Evolutionary conservation across 371 early-diverging fungal genomes (phyloP).

Genomic region (Mortierella sp.): DNA sequence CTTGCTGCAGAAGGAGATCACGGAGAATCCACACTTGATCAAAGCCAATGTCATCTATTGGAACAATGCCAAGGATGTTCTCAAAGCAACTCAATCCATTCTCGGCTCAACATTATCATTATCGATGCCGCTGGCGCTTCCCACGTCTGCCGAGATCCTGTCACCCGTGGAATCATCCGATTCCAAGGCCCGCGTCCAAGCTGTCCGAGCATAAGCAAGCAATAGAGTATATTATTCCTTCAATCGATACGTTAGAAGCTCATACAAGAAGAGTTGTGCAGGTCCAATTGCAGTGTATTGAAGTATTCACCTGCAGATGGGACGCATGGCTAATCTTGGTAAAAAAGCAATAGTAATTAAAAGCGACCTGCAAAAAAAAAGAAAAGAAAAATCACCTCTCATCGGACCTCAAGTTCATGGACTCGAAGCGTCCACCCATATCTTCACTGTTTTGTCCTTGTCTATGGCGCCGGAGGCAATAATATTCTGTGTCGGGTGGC

Average conservation of each 20-base stretch:
- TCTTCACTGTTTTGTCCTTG: slow-evolving; percentile 88
- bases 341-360: too few relatives aligned
- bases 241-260: too few relatives aligned
- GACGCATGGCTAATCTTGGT: too few relatives aligned
- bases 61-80: slow-evolving; percentile 21
- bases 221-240: neutral
- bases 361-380: too few relatives aligned
- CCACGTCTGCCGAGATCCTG: slow-evolving; percentile 9
- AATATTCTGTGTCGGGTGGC: slow-evolving; percentile 94
- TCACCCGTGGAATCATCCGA: slow-evolving; percentile 25
- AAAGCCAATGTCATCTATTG: slow-evolving; percentile 45
- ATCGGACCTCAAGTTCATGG: slow-evolving; percentile 14
- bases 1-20: slow-evolving; percentile 40
- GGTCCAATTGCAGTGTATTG: too few relatives aligned
- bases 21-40: slow-evolving; percentile 13
- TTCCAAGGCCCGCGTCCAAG: slow-evolving; percentile 18
- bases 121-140: neutral
- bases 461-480: slow-evolving; percentile 96
- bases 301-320: too few relatives aligned
- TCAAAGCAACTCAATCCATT: slow-evolving; percentile 18
- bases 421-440: slow-evolving; percentile 73
- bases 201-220: slow-evolving; percentile 20
- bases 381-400: too few relatives aligned
- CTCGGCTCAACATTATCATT: slow-evolving; percentile 2
- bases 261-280: too few relatives aligned